phyloP scores from a whole-genome alignment of 805 yeast genomes.

The Pichia cabralensis region DNA sequence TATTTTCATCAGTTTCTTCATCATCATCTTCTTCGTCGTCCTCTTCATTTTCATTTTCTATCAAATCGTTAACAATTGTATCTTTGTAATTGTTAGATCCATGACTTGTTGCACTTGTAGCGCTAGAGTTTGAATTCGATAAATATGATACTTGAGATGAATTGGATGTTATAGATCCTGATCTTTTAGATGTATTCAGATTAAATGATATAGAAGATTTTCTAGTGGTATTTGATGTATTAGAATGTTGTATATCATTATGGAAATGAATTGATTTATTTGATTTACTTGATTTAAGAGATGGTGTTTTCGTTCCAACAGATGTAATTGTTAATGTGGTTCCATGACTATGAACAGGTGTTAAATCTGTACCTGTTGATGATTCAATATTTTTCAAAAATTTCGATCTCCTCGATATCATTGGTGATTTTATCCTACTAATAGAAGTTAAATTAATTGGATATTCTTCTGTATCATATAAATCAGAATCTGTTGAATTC shows the following conservation, averaged over 20 bases:
- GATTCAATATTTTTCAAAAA: slow-evolving; percentile 6
- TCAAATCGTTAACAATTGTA: slow-evolving; percentile 2
- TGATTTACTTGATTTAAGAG: slow-evolving; percentile 4
- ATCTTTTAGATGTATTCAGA: slow-evolving; percentile 9
- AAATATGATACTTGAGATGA: slow-evolving; percentile 5
- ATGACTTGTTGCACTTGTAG: slow-evolving; percentile 3
- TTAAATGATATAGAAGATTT: slow-evolving; percentile 19
- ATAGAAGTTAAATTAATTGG: slow-evolving; percentile 7
- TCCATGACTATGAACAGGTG: slow-evolving; percentile 10
- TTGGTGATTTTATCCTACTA: slow-evolving; percentile 1
- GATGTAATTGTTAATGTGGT: slow-evolving; percentile 11
- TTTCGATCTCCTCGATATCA: slow-evolving; percentile 2
- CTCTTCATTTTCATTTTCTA: slow-evolving; percentile 10
- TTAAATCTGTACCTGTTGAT: slow-evolving; percentile 8
- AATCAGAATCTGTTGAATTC: slow-evolving; percentile 7
- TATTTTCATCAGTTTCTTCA: slow-evolving; percentile 10
- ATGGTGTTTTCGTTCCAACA: slow-evolving; percentile 6
- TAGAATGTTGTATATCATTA: too few species aligned
- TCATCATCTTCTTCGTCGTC: slow-evolving; percentile 6
- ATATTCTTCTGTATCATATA: slow-evolving; percentile 11
- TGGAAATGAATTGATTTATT: slow-evolving; percentile 1
- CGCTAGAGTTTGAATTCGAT: slow-evolving; percentile 1
- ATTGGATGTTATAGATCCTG: slow-evolving; percentile 18
- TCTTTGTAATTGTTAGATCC: background rate
- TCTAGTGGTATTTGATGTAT: slow-evolving; percentile 13